Conservation (phyloP, 768 basidiomycete genomes). For the Suillus brevipes region DNA sequence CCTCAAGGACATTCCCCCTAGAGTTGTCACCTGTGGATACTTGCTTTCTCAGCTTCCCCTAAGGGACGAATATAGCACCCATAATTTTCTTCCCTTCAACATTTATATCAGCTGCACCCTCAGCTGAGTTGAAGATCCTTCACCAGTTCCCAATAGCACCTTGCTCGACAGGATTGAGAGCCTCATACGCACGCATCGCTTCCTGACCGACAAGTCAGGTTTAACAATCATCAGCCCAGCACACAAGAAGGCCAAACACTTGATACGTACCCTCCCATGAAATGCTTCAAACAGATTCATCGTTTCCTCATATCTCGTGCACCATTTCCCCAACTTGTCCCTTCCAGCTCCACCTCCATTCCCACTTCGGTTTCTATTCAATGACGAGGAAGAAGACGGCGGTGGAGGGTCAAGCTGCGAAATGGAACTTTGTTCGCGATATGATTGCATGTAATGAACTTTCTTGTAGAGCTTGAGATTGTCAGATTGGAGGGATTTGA, state of each 20-base stretch:
- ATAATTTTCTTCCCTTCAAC: too few species aligned
- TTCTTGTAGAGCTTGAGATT: conserved; percentile 99
- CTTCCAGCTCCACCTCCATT: conserved; percentile 38
- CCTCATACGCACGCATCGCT: too few species aligned
- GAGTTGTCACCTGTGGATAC: too few species aligned
- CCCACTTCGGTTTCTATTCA: conserved; percentile 40
- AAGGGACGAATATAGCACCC: too few species aligned
- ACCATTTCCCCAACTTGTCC: conserved; percentile 88
- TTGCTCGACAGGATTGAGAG: too few species aligned
- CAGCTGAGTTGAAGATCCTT: too few species aligned
- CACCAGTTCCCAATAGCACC: too few species aligned
- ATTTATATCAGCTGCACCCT: too few species aligned
- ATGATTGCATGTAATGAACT: conserved; percentile 97
- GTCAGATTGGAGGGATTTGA: conserved; percentile 89
- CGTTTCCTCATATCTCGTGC: conserved; percentile 89
- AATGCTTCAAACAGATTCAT: conserved; percentile 99
- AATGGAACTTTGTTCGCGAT: conserved; percentile 70
- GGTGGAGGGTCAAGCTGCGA: conserved; percentile 74
- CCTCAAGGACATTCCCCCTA: too few species aligned
- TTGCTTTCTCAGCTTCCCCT: too few species aligned
- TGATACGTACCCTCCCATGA: conserved; percentile 77
- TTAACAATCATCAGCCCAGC: too few species aligned
- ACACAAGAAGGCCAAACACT: not conserved
- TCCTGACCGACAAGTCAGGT: too few species aligned
- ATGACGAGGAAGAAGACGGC: conserved; percentile 21